These are phyloP conservation scores for Aquanectria penicillioides DNA, from an alignment of 2,329 filamentous ascomycete species.

Conservation along the genomic window DNA sequence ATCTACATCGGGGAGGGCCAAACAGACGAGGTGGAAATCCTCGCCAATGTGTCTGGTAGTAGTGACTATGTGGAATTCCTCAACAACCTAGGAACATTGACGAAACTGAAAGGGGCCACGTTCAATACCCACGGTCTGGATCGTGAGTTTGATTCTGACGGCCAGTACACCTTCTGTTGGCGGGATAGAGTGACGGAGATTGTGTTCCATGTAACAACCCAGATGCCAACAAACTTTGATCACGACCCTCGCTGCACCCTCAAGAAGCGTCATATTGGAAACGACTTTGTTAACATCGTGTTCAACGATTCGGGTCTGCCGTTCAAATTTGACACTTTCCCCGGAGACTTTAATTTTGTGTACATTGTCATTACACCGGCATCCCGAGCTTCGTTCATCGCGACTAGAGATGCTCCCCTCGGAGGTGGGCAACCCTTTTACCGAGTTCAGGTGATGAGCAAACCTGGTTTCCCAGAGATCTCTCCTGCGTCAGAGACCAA, in stretches of 20 bases:
- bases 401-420: conserved; percentile 59
- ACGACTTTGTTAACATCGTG: conserved; percentile 97
- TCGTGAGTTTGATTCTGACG: conserved; percentile 79
- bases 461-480: conserved; percentile 89
- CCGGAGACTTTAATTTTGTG: conserved; percentile 95
- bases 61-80: conserved; percentile 89
- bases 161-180: conserved; percentile 92
- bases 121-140: conserved; percentile 97
- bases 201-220: conserved; percentile 93
- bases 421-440: conserved; percentile 71
- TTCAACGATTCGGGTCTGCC: conserved; percentile 96
- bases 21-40: conserved; percentile 82
- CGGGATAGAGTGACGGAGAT: conserved; percentile 94
- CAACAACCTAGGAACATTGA: conserved; percentile 81
- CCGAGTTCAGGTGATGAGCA: conserved; percentile 88
- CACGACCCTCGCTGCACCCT: conserved; percentile 78
- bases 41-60: conserved; percentile 87
- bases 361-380: conserved; percentile 96
- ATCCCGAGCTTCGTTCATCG: conserved; percentile 79
- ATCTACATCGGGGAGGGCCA: conserved; percentile 93
- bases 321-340: conserved; percentile 91
- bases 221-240: conserved; percentile 92
- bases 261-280: conserved; percentile 96
- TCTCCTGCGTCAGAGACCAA: conserved; percentile 91
- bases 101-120: conserved; percentile 80